Conservation (phyloP, 2,329 filamentous ascomycete species). For the Elsinoe arachidis region DNA sequence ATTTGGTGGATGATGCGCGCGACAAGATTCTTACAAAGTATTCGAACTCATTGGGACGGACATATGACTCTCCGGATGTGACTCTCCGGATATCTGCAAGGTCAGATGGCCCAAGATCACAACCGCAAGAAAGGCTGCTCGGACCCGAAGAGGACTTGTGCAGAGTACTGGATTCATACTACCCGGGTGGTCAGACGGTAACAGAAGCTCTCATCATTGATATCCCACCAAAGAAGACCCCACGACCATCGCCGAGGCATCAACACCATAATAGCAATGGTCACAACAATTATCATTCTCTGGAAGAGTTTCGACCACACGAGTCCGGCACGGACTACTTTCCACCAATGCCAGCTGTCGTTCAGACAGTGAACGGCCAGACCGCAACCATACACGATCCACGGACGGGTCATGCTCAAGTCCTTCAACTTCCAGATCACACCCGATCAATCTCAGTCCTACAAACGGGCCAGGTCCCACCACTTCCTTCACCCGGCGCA, state of each 20-base stretch:
- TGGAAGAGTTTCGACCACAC: conserved; percentile 56
- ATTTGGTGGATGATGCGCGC: conserved; percentile 88
- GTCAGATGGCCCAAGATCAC: conserved; percentile 51
- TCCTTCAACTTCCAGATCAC: conserved; percentile 34
- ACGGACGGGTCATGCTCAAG: conserved; percentile 22
- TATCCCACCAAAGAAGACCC: conserved; percentile 65
- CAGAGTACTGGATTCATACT: conserved; percentile 70
- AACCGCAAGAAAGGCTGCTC: conserved; percentile 54
- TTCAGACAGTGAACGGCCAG: conserved; percentile 31
- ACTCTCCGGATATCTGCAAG: conserved; percentile 68
- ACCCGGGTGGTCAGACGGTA: conserved; percentile 75
- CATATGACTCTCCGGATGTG: conserved; percentile 85
- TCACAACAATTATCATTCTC: conserved; percentile 44
- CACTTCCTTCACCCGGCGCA: conserved; percentile 73
- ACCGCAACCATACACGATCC: conserved; percentile 30
- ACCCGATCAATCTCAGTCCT: conserved; percentile 70
- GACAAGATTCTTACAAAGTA: conserved; percentile 92
- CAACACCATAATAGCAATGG: conserved; percentile 36
- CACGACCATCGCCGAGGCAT: conserved; percentile 65
- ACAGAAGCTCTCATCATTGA: conserved; percentile 90
- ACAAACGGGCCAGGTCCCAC: conserved; percentile 68
- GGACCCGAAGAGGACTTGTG: conserved; percentile 81
- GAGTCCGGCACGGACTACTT: conserved; percentile 77
- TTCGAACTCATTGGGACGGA: conserved; percentile 78
- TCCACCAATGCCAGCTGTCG: conserved; percentile 54